These are phyloP conservation scores for Naegleria gruberi DNA, from an alignment of 208 protist species.

Conservation along the genomic window DNA sequence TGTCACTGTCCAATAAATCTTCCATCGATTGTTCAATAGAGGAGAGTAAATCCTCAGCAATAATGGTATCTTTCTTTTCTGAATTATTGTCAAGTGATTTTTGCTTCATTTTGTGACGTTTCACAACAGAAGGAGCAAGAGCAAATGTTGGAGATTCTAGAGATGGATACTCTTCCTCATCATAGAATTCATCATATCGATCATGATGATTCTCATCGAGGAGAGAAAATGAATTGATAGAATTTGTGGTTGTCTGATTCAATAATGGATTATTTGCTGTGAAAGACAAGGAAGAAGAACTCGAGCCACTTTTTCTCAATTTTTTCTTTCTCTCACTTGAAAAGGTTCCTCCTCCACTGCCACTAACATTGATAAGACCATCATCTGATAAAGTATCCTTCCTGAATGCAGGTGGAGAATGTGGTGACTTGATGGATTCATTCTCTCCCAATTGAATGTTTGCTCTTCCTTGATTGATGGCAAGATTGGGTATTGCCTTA, in stretches of 20 bases:
- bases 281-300: not conserved
- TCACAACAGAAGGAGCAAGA: not conserved
- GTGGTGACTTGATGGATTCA: not conserved
- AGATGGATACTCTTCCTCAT: not conserved
- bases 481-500: not conserved
- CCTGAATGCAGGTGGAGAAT: not conserved
- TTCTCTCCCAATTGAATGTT: not conserved
- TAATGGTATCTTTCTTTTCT: not conserved
- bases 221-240: not conserved
- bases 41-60: not conserved
- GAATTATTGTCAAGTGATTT: not conserved
- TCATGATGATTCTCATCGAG: not conserved
- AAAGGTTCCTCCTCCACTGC: too few species aligned
- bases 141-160: not conserved
- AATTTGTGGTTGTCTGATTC: not conserved
- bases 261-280: not conserved
- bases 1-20: not conserved
- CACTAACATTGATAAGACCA: not conserved
- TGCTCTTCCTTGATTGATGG: not conserved
- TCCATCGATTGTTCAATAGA: slow-evolving; percentile 1
- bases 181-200: not conserved
- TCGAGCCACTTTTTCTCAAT: not conserved
- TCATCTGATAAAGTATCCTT: not conserved
- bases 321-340: not conserved
- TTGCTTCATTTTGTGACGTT: not conserved